Evolutionary conservation across 805 yeast species (phyloP), one percentile per base, ranked within the genome.

Genomic region (Candida xyloterini): DNA sequence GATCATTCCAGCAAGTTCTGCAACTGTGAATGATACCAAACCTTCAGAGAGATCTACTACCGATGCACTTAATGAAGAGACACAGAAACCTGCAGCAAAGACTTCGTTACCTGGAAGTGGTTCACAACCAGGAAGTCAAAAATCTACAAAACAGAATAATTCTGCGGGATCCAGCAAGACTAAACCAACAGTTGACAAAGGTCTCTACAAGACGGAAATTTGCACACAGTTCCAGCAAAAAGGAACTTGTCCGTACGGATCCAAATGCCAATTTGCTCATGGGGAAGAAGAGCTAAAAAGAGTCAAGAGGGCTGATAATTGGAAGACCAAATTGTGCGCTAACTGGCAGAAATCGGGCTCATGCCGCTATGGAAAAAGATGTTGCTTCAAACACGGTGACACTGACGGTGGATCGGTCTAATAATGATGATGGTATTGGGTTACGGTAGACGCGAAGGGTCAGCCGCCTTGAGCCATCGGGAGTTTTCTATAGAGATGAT

Each of bases 191-290:
- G 44, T 47, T 14, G 60, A 59, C 30, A 79, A 85, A 23, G 83
- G 77, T 49, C 71, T 89, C 27, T 89, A 87, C 74, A 89, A 89
- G 66, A 90, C 97, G 0, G 97, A 89, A 62, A 71, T 90, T 40
- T 89, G 97, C 62, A 83, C 81, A 27, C 81, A 90, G 18, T 89
- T 73, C 59, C 76, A 79, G 56, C 74, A 78, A 48, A 79, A 79
- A 16, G 84, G 85, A 16, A 55, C 61, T 36, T 89, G 97, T 60
- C 95, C 95, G 11, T 89, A 89, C 59, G 95, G 95, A 2, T 73
- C 76, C 49, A 89, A 89, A 67, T 89, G 97, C 62, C 96, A 89
- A 66, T 89, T 89, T 71, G 96, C 96, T 5, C 97, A 89, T 57
- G 96, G 97, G 14, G 70, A 75, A 27, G 66, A 73, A 39, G 96